phyloP scores from a whole-genome alignment of 2,329 filamentous ascomycete species.

The Gaeumannomyces sp. region DNA sequence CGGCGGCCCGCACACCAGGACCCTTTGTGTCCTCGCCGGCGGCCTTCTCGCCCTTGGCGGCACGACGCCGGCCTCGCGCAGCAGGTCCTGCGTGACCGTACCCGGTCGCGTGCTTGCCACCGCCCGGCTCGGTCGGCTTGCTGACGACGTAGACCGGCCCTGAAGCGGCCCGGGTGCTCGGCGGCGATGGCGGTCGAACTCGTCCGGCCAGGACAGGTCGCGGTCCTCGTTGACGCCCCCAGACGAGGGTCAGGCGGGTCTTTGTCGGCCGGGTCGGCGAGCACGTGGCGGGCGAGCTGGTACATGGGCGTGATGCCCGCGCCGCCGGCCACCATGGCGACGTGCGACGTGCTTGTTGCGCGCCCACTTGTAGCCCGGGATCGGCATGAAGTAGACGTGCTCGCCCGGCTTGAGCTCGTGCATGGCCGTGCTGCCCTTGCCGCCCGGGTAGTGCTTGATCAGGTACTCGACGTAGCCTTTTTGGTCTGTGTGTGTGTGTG shows the following conservation, averaged over 20 bases:
- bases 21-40: conserved; percentile 40
- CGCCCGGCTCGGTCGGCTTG: conserved; percentile 31
- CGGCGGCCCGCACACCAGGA: conserved; percentile 65
- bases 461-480: conserved; percentile 56
- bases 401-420: conserved; percentile 60
- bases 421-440: conserved; percentile 58
- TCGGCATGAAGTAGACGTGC: conserved; percentile 49
- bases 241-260: conserved; percentile 59
- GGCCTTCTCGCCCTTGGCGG: conserved; percentile 20
- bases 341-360: conserved; percentile 35
- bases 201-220: conserved; percentile 50
- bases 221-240: conserved; percentile 59
- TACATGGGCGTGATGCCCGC: conserved; percentile 68
- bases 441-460: conserved; percentile 62
- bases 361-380: conserved; percentile 50
- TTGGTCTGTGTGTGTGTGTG: conserved; percentile 33
- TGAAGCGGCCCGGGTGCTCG: conserved; percentile 48
- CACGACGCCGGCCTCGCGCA: conserved; percentile 41
- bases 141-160: conserved; percentile 53
- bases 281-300: conserved; percentile 55
- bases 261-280: conserved; percentile 54
- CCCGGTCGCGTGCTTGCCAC: conserved; percentile 37
- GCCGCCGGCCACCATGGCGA: conserved; percentile 65
- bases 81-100: conserved; percentile 50
- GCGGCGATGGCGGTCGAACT: conserved; percentile 47